Evolutionary conservation across 2,329 filamentous ascomycete genomes (phyloP), one percentile per base, ranked within the genome.

Genomic region (Penicillium sp.): DNA sequence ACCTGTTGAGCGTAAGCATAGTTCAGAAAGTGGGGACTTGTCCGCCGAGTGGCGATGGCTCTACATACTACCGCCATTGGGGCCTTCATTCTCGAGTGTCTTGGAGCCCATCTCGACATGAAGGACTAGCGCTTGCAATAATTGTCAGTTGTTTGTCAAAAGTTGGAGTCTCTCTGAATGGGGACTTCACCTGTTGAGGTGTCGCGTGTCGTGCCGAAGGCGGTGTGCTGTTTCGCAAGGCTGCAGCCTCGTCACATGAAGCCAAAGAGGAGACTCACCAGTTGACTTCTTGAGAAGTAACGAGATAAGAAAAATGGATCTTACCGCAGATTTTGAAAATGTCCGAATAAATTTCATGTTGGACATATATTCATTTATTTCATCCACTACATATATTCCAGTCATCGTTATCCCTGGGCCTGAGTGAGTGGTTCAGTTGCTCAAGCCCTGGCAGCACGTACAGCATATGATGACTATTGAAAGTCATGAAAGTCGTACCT

Each of bases 41-140:
- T 14, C 36, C 37, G 10, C 16, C 31, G 22, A 7, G 10, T 22
- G 46, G 27, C 39, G 18, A 18, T 13, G 3, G 49, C 40, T n/a
- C 22, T 50, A 58, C 61, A 27, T 73, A 78, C 76, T 70, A 65
- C 75, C 63, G 55, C 68, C 63, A 50, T 65, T 63, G 24, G 66
- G 74, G 53, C 61, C 62, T 46, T 78, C 70, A 50, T 77, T 67
- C 69, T 78, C 74, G 36, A 68, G 70, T 59, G 72, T 77, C 65
- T 77, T 78, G 47, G 77, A 75, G 56, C 77, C 77, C 77, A 79
- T 79, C 56, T 62, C 69, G 66, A 69, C 68, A 69, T 69, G 24
- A 60, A 60, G 55, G 18, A 59, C 35, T 31, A 50, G 16, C 50
- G 39, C n/a, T 33, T 19, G 39, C 13, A 35, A 36, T 35, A 19